Evolutionary conservation across 257 asterid species (phyloP).

Genomic region (Marsdenia floribunda): DNA sequence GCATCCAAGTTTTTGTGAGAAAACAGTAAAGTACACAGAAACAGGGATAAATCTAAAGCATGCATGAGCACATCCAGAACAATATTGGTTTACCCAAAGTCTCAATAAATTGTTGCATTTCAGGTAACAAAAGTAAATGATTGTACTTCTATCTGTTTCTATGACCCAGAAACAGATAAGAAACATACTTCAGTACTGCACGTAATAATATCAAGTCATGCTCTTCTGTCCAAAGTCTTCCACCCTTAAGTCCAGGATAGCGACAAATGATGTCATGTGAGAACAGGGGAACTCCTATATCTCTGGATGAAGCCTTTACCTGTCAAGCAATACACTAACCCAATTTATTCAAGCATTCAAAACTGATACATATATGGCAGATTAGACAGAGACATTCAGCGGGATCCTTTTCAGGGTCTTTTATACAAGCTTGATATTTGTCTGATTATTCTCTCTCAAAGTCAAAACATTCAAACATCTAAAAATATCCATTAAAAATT

Average conservation of each 20-base stretch:
- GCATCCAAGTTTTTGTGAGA: too few species aligned
- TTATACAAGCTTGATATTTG: not conserved
- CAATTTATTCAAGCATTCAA: not conserved
- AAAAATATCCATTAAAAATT: not conserved
- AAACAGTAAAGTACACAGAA: not conserved
- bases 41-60: not conserved
- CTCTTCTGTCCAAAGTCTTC: conserved; percentile 79
- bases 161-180: not conserved
- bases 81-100: not conserved
- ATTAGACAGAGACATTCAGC: not conserved
- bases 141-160: not conserved
- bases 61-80: not conserved
- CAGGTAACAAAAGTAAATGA: conserved; percentile 3
- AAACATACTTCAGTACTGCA: conserved; percentile 71
- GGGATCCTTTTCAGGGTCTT: not conserved
- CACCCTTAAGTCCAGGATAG: conserved; percentile 78
- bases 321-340: conserved; percentile 17
- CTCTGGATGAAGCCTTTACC: conserved; percentile 48
- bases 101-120: conserved; percentile 1
- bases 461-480: not conserved
- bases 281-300: conserved; percentile 51
- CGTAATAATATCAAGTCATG: conserved; percentile 72
- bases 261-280: conserved; percentile 59
- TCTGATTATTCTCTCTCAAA: not conserved
- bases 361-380: not conserved